Evolutionary conservation across 352 stramenopile species (phyloP).

Genomic region (Pythium aristosporum): DNA sequence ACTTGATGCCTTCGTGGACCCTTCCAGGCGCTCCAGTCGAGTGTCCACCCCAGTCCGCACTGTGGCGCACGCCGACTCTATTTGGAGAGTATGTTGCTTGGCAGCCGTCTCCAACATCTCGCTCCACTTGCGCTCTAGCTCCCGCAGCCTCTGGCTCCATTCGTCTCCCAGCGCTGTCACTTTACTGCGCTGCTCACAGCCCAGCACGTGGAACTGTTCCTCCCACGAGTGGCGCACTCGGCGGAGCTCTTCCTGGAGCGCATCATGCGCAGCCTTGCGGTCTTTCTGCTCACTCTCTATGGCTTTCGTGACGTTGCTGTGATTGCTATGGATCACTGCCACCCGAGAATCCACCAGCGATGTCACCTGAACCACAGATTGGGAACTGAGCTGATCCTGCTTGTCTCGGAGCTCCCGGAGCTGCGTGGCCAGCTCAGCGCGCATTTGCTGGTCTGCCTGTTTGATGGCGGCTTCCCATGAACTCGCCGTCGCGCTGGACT

Average conservation of each 20-base stretch:
- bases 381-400: slow-evolving; percentile 12
- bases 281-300: slow-evolving; percentile 49
- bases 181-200: slow-evolving; percentile 40
- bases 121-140: slow-evolving; percentile 22
- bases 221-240: slow-evolving; percentile 46
- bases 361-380: slow-evolving; percentile 2
- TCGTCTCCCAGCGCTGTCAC: slow-evolving; percentile 28
- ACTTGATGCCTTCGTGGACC: neutral
- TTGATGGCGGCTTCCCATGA: slow-evolving; percentile 1
- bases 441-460: slow-evolving; percentile 15
- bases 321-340: slow-evolving; percentile 10
- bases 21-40: slow-evolving; percentile 31
- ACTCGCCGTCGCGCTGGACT: neutral
- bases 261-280: slow-evolving; percentile 37
- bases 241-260: slow-evolving; percentile 41
- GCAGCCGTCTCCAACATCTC: slow-evolving; percentile 6
- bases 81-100: neutral
- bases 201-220: slow-evolving; percentile 45
- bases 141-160: slow-evolving; percentile 33
- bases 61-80: neutral
- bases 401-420: slow-evolving; percentile 16
- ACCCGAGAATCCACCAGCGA: slow-evolving; percentile 7
- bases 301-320: slow-evolving; percentile 21
- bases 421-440: slow-evolving; percentile 10
- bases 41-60: slow-evolving; percentile 6